Evolutionary conservation across 352 stramenopile species (phyloP), one percentile per base, ranked within the genome.

Genomic region (Phytophthora kernoviae): DNA sequence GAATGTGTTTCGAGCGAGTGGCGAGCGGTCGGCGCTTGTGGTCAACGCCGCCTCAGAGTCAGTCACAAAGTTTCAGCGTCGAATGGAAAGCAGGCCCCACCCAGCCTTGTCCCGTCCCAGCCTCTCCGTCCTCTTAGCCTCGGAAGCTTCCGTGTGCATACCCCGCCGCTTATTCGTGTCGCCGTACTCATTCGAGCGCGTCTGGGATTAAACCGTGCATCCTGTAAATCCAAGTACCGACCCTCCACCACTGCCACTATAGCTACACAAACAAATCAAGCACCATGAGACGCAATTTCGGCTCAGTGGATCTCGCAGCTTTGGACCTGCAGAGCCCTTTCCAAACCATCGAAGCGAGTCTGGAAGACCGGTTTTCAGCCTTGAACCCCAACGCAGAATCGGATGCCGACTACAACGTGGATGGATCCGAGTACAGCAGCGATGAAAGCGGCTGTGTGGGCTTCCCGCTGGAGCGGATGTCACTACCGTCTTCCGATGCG

Each of bases 211-310:
- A 62, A 26, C 40, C 48, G 22, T 45, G 22, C 45, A 26, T 56
- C 44, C n/a, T 17, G 48, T 17, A 14, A 54, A 26, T 18, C 9
- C 44, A 40, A 36, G 44, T 7, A 32, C 34, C 11, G 22, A n/a
- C n/a, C n/a, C n/a, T n/a, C n/a, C n/a, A 47, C 21, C 33, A 36
- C 43, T 27, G 22, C 43, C 40, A 30, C 3, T 30, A n/a, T 30
- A 30, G 6, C 48, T 42, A 63, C 41, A 51, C 36, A 24, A 42
- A 40, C 6, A 41, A 42, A 36, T 34, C 24, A 58, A 40, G 4
- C 51, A 52, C 18, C 56, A 85, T 85, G 75, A 67, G 75, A 46
- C 75, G 75, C 39, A 85, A 85, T 61, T 85, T 73, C 49, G 75
- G 75, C 52, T 85, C 75, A 24, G 64, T 82, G 24, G 73, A 85